Evolutionary conservation across 2,329 filamentous ascomycete species (phyloP).

Genomic region (Curvularia sp.): DNA sequence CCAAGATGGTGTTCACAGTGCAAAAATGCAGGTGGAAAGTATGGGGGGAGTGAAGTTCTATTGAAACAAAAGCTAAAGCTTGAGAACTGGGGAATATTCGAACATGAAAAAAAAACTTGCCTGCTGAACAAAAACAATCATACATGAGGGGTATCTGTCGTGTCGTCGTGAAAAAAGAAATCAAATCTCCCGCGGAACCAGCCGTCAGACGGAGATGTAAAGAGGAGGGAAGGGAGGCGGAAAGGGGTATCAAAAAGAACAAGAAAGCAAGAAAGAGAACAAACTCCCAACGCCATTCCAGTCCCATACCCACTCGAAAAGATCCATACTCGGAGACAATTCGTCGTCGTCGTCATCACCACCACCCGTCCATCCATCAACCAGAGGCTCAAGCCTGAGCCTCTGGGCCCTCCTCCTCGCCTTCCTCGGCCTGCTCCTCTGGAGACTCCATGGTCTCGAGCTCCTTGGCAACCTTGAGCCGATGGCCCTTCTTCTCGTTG

Average conservation of each 20-base stretch:
- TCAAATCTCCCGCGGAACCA: not conserved
- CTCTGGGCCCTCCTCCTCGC: no score
- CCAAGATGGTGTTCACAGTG: conserved; percentile 35
- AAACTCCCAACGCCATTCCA: not conserved
- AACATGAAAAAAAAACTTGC: not conserved
- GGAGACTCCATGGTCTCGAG: not conserved
- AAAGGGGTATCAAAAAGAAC: not conserved
- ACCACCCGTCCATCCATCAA: not conserved
- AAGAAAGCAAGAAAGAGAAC: not conserved
- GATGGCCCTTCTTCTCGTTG: conserved; percentile 28
- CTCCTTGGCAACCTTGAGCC: conserved; percentile 10
- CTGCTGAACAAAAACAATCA: not conserved
- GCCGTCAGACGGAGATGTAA: not conserved
- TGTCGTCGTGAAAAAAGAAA: no score
- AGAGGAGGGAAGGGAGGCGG: not conserved
- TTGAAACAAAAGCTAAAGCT: conserved; percentile 13
- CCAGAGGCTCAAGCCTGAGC: not conserved
- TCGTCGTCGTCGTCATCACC: not conserved
- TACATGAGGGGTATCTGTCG: not conserved
- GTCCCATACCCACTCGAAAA: no score
- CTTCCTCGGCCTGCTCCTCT: no score
- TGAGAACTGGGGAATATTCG: no score
- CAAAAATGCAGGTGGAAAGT: conserved; percentile 37
- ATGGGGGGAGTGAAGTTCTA: conserved; percentile 44
- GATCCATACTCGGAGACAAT: no score